Conservation (phyloP, 1,139 yeast genomes). For the Yamadazyma triangularis region DNA sequence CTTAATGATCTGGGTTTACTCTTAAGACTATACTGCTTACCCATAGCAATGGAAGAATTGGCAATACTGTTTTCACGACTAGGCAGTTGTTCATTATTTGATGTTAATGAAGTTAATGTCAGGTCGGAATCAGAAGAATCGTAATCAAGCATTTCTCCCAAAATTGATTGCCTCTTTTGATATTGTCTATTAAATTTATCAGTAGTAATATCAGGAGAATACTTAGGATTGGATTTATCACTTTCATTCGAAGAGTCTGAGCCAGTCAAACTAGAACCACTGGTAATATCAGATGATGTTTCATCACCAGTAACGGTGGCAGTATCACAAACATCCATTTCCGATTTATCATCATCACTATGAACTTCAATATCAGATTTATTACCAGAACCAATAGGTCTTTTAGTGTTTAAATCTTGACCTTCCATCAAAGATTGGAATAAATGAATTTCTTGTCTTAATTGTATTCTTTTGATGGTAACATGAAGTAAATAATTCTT, state of each 20-base stretch:
- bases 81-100: neutral
- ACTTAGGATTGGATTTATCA: neutral
- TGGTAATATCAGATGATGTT: neutral
- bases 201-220: constrained; percentile 15
- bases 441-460: constrained; percentile 38
- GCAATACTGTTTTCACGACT: constrained; percentile 8
- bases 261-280: too few species aligned
- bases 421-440: constrained; percentile 27
- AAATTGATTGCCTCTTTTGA: constrained; percentile 35
- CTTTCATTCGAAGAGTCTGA: constrained; percentile 1
- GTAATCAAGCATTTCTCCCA: constrained; percentile 46
- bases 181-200: constrained; percentile 20
- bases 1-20: constrained; percentile 10
- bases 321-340: constrained; percentile 5
- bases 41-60: constrained; percentile 14
- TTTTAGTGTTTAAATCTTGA: constrained; percentile 10
- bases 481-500: constrained; percentile 32
- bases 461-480: constrained; percentile 33
- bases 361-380: constrained; percentile 8
- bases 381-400: constrained; percentile 7
- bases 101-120: constrained; percentile 3
- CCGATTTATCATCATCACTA: constrained; percentile 3
- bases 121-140: constrained; percentile 20
- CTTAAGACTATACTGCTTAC: constrained; percentile 19
- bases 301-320: constrained; percentile 3